A percentile compares a stretch with the other conserved stretches of the same genome.
phyloP scores from a whole-genome alignment of 1,284 basidiomycete genomes.

The Thecaphora thlaspeos region DNA sequence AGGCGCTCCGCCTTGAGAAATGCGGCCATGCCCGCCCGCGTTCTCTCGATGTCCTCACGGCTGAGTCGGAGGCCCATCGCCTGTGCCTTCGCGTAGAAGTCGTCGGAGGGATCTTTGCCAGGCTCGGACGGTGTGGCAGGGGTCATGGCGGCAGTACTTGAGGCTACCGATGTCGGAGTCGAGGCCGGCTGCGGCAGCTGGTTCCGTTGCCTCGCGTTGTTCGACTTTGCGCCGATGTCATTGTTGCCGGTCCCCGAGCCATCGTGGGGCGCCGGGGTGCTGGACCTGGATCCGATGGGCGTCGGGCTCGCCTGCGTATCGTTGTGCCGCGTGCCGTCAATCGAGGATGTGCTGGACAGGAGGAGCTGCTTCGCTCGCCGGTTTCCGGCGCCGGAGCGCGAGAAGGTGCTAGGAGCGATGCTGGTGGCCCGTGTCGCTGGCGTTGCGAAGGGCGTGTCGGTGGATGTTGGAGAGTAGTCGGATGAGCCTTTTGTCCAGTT shows the following conservation, averaged over 20 bases:
- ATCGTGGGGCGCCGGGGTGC: conserved; percentile 26
- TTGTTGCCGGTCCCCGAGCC: conserved; percentile 6
- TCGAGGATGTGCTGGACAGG: conserved; percentile 15
- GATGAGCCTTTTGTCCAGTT: conserved; percentile 22
- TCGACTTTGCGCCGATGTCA: background rate
- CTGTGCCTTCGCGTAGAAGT: conserved; percentile 52
- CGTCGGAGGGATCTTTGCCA: conserved; percentile 37
- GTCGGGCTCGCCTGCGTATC: conserved; percentile 30
- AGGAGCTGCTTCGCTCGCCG: conserved; percentile 32
- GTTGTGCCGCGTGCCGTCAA: conserved; percentile 9
- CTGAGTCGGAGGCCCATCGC: conserved; percentile 52
- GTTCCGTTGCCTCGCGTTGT: too few species aligned
- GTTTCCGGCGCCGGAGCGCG: conserved; percentile 33
- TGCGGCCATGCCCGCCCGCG: conserved; percentile 50
- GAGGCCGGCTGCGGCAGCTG: too few species aligned
- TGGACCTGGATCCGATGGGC: conserved; percentile 25
- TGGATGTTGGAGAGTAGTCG: conserved; percentile 36
- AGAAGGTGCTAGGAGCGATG: conserved; percentile 34
- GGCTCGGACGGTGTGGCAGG: conserved; percentile 3
- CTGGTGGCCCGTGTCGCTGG: conserved; percentile 32
- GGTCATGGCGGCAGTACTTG: too few species aligned
- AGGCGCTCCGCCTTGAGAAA: conserved; percentile 52
- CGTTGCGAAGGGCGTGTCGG: conserved; percentile 34
- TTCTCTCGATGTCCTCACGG: conserved; percentile 53
- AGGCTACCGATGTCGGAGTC: too few species aligned